Base-by-base conservation (phyloP, 2,329 filamentous ascomycete species). In the Stachybotrys chlorohalonatus region DNA sequence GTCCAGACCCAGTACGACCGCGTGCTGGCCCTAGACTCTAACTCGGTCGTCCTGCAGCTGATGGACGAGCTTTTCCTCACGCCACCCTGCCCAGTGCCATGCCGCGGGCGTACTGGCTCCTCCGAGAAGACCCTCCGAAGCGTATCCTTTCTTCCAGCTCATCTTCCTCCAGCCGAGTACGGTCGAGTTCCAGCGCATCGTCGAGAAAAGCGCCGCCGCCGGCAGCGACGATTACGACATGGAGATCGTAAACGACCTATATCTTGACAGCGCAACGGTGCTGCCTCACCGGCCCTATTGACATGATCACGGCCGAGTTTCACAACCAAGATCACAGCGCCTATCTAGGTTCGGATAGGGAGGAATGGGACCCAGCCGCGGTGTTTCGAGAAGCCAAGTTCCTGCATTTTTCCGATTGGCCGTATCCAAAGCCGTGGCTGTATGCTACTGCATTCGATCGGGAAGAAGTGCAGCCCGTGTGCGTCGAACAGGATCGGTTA, bases 241-340 rank as follows among this genome's bases (percentile, higher is more conserved):
- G 83, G 83, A 86, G 73, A 42, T 52, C 17, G 32, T 52, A 9
- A 52, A 52, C 32, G 9, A 45, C 15, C 32, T 52, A 6, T 52
- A 52, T 24, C 50, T 52, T n/a, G 50, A 80, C 54, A 77, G 68
- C 46, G 82, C 81, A 11, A 68, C 85, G 67, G 76, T 86, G 36
- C 71, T 87, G 2, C 83, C 83, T 0, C 84, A 87, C 61, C 76
- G 82, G 5, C 76, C 77, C 5, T 85, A 85, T 61, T 61, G 80
- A 79, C 11, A 69, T 87, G 11, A 63, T 86, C 11, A 80, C 79
- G 3, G 80, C 80, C 49, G 84, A 86, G 65, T 86, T 86, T 62
- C 76, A 82, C 13, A 63, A 60, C 59, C 3, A 77, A 15, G 69
- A 81, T 3, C 77, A 77, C 59, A 64, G 70, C 39, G 69, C 75